Conservation (phyloP, 345 rosid genomes). For the Punica granatum region DNA sequence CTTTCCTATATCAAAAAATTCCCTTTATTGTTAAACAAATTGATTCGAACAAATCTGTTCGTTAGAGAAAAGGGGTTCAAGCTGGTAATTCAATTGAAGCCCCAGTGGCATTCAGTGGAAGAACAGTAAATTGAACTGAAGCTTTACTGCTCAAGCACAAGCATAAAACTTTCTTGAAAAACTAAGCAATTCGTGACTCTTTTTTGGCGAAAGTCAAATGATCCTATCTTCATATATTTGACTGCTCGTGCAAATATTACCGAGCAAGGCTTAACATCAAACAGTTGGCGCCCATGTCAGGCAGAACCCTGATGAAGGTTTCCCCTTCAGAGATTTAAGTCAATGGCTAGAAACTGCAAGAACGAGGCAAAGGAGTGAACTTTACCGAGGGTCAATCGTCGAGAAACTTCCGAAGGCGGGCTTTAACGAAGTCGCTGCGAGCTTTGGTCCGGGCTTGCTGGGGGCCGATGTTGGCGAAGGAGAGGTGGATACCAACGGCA, state of each 20-base stretch:
- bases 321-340: neutral
- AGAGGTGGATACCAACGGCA: slow-evolving; percentile 51
- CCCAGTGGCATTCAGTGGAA: neutral
- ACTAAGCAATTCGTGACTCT: neutral
- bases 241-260: too few relatives aligned
- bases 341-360: too few relatives aligned
- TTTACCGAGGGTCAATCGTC: slow-evolving; percentile 23
- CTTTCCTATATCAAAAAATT: too few relatives aligned
- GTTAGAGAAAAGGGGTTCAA: neutral
- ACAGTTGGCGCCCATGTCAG: neutral
- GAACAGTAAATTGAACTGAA: neutral
- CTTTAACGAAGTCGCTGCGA: slow-evolving; percentile 48
- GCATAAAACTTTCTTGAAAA: neutral
- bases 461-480: slow-evolving; percentile 52
- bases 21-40: neutral
- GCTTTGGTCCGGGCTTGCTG: slow-evolving; percentile 68
- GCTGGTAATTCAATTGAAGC: neutral
- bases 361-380: too few relatives aligned
- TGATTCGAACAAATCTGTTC: neutral
- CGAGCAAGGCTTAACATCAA: too few relatives aligned
- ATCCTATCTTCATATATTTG: too few relatives aligned
- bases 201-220: neutral
- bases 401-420: slow-evolving; percentile 54
- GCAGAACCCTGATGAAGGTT: neutral
- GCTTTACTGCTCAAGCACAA: neutral